phyloP scores from a whole-genome alignment of 345 rosid genomes.

The Populus pruinosa region DNA sequence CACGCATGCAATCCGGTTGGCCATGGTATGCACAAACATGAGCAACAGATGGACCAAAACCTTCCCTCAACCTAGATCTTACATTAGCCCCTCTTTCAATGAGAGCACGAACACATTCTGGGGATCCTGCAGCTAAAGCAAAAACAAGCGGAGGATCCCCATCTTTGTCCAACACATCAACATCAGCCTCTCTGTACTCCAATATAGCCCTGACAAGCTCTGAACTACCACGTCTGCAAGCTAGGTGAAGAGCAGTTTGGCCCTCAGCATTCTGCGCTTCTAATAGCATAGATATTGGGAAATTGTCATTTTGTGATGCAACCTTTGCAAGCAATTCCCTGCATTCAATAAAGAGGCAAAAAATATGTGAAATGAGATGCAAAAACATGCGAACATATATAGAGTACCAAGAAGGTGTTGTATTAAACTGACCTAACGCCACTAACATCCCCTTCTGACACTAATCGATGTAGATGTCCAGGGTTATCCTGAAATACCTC shows the following conservation, averaged over 20 bases:
- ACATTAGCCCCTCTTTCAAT: slow-evolving; percentile 78
- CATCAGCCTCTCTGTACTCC: slow-evolving; percentile 63
- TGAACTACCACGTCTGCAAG: slow-evolving; percentile 93
- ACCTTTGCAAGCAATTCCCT: slow-evolving; percentile 78
- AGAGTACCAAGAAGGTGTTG: no score
- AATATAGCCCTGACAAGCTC: slow-evolving; percentile 78
- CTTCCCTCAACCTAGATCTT: slow-evolving; percentile 81
- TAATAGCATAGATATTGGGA: slow-evolving; percentile 45
- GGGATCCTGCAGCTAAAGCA: slow-evolving; percentile 97
- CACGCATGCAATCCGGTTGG: slow-evolving; percentile 98
- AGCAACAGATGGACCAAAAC: slow-evolving; percentile 90
- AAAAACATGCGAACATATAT: no score
- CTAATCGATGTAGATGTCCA: slow-evolving; percentile 60
- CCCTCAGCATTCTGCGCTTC: slow-evolving; percentile 90
- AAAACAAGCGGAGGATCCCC: slow-evolving; percentile 98
- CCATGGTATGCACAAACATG: slow-evolving; percentile 99
- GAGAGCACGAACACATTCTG: slow-evolving; percentile 87
- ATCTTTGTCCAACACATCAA: slow-evolving; percentile 87
- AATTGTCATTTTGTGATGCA: slow-evolving; percentile 48
- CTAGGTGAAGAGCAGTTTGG: slow-evolving; percentile 92
- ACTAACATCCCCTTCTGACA: slow-evolving; percentile 65
- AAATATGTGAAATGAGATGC: no score
- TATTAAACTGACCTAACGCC: slow-evolving; percentile 72
- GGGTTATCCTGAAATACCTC: slow-evolving; percentile 57
- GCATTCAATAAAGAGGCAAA: slow-evolving; percentile 1